phyloP scores from a whole-genome alignment of 352 stramenopile species.

The Blastocystis hominis region DNA sequence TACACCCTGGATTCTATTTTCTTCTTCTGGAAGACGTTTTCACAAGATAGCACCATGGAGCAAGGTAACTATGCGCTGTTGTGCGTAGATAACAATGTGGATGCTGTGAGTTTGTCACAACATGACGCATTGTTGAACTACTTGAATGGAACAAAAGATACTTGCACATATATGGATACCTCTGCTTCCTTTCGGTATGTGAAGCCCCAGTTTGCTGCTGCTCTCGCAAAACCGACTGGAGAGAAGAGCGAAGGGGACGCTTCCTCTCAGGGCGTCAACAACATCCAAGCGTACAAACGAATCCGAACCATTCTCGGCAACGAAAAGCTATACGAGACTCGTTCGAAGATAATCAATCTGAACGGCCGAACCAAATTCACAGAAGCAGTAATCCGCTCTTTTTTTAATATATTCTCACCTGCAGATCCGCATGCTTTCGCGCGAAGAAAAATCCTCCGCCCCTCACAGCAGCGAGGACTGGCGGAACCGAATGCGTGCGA shows the following conservation, averaged over 20 bases:
- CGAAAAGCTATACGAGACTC: slow-evolving; percentile 50
- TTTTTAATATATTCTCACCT: not conserved
- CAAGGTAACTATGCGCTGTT: slow-evolving; percentile 27
- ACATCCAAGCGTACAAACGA: slow-evolving; percentile 31
- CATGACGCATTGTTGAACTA: slow-evolving; percentile 6
- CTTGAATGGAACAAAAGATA: slow-evolving; percentile 7
- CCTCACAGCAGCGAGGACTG: not conserved
- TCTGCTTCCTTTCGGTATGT: slow-evolving; percentile 32
- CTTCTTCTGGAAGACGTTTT: slow-evolving; percentile 52
- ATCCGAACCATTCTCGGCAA: slow-evolving; percentile 28
- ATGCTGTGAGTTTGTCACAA: slow-evolving; percentile 35
- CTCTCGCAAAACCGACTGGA: not conserved
- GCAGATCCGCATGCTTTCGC: slow-evolving; percentile 19
- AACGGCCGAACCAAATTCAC: slow-evolving; percentile 7
- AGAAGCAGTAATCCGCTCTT: not conserved
- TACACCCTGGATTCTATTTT: slow-evolving; percentile 38
- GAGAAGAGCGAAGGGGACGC: not conserved
- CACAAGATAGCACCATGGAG: not conserved
- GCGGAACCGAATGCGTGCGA: slow-evolving; percentile 27
- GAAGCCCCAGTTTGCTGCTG: not conserved
- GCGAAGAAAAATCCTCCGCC: not conserved
- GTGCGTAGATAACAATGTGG: slow-evolving; percentile 42
- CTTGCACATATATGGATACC: slow-evolving; percentile 20
- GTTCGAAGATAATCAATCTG: slow-evolving; percentile 17
- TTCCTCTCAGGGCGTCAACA: not conserved